These are phyloP conservation scores for Cyberlindnera galapagoensis DNA, from an alignment of 805 yeast genomes.

Conservation along the genomic window DNA sequence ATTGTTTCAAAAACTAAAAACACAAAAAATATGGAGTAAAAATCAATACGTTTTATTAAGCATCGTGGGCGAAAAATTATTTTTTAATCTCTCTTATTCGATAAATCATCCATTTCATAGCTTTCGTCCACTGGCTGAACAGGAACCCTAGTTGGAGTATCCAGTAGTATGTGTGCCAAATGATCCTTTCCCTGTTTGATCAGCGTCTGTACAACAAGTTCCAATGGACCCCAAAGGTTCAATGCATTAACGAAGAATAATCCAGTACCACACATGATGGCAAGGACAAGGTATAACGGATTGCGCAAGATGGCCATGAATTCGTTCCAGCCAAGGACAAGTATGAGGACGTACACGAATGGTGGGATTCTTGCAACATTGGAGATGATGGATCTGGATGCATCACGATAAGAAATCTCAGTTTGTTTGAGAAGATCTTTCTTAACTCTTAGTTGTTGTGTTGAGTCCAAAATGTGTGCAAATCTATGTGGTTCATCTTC, in stretches of 20 bases:
- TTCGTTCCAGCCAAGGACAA: slow-evolving; percentile 93
- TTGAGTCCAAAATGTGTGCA: slow-evolving; percentile 49
- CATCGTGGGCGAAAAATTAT: background rate
- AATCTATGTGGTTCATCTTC: slow-evolving; percentile 38
- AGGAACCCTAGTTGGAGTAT: slow-evolving; percentile 33
- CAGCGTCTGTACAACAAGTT: slow-evolving; percentile 52
- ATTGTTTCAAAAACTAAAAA: too few relatives aligned
- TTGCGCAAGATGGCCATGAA: slow-evolving; percentile 81
- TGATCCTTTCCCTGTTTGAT: slow-evolving; percentile 46
- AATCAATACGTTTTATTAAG: too few relatives aligned
- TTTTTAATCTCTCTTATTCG: slow-evolving; percentile 17
- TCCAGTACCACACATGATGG: slow-evolving; percentile 52
- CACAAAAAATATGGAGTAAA: too few relatives aligned
- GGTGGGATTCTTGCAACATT: slow-evolving; percentile 76
- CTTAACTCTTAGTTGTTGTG: slow-evolving; percentile 50
- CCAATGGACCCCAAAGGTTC: slow-evolving; percentile 74
- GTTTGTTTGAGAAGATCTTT: slow-evolving; percentile 64
- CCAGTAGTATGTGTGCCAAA: slow-evolving; percentile 51
- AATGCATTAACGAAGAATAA: slow-evolving; percentile 61
- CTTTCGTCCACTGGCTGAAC: slow-evolving; percentile 16
- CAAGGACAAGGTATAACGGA: slow-evolving; percentile 70
- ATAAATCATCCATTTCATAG: slow-evolving; percentile 28
- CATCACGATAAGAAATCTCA: slow-evolving; percentile 77
- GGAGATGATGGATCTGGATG: slow-evolving; percentile 79
- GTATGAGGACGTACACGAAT: slow-evolving; percentile 66